These are phyloP conservation scores for Ogataea paraovalis DNA, from an alignment of 805 yeast species.

Conservation along the genomic window DNA sequence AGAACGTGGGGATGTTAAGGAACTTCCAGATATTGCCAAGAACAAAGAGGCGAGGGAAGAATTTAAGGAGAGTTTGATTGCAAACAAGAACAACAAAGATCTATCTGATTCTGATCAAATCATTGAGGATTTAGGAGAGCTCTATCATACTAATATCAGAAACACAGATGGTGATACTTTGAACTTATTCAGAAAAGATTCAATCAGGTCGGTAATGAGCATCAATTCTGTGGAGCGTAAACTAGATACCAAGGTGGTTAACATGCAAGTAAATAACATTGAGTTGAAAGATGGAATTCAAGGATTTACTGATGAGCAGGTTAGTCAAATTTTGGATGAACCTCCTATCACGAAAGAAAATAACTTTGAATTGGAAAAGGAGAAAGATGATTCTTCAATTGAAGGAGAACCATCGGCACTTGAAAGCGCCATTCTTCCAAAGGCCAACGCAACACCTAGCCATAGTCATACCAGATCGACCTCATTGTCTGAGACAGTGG, in stretches of 20 bases:
- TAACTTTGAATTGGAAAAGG: not conserved
- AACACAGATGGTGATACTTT: slow-evolving; percentile 26
- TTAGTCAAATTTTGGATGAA: slow-evolving; percentile 6
- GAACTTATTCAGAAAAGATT: slow-evolving; percentile 27
- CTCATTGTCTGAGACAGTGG: slow-evolving; percentile 20
- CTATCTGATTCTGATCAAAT: slow-evolving; percentile 22
- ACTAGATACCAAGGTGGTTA: slow-evolving; percentile 20
- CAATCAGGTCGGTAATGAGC: slow-evolving; percentile 27
- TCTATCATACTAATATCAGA: slow-evolving; percentile 32
- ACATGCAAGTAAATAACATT: slow-evolving; percentile 13
- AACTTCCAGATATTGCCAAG: slow-evolving; percentile 13
- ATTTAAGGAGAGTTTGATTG: slow-evolving; percentile 12
- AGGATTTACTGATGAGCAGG: slow-evolving; percentile 20
- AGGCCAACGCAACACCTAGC: not conserved
- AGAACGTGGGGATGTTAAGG: slow-evolving; percentile 18
- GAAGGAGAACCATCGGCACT: not conserved
- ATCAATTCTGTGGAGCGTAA: slow-evolving; percentile 26
- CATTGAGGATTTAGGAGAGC: slow-evolving; percentile 28
- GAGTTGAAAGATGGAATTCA: slow-evolving; percentile 20
- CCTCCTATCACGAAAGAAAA: not conserved
- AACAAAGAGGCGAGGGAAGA: slow-evolving; percentile 12
- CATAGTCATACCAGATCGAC: slow-evolving; percentile 6
- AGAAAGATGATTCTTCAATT: not conserved
- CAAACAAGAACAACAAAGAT: slow-evolving; percentile 6
- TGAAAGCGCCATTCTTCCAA: not conserved